Evolutionary conservation across 2,329 filamentous ascomycete genomes (phyloP).

Genomic region (Immersiporthe knoxdaviesiana): DNA sequence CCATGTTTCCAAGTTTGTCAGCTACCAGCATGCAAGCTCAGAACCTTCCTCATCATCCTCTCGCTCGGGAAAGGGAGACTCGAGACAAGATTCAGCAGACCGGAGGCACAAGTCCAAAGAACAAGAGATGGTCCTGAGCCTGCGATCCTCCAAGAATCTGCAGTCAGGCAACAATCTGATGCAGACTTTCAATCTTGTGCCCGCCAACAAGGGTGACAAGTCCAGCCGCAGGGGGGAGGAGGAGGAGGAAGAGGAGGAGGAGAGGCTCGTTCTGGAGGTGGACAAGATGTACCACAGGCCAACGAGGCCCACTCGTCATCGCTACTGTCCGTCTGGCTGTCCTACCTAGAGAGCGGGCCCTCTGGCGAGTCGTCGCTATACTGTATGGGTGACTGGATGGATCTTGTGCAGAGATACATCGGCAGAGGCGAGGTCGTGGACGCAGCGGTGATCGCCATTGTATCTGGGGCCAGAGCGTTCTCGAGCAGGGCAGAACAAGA

Average conservation of each 20-base stretch:
- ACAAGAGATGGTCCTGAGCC: neutral
- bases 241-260: too few species aligned
- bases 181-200: conserved; percentile 6
- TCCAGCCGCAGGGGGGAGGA: neutral
- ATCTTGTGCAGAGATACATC: conserved; percentile 4
- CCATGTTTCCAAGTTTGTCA: conserved; percentile 3
- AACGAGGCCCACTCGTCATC: neutral
- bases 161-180: conserved; percentile 1
- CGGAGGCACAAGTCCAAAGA: neutral
- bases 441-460: neutral
- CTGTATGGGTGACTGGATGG: conserved; percentile 4
- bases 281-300: neutral
- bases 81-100: neutral
- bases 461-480: neutral
- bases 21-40: neutral
- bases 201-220: conserved; percentile 1
- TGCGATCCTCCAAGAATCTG: neutral
- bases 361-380: conserved; percentile 6
- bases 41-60: neutral
- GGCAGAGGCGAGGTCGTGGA: conserved; percentile 4
- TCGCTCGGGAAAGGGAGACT: neutral
- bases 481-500: conserved; percentile 5
- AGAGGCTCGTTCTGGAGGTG: neutral
- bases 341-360: neutral
- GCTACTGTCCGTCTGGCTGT: conserved; percentile 2